Conservation (phyloP, 805 yeast genomes). For the Starmerella bombi region DNA sequence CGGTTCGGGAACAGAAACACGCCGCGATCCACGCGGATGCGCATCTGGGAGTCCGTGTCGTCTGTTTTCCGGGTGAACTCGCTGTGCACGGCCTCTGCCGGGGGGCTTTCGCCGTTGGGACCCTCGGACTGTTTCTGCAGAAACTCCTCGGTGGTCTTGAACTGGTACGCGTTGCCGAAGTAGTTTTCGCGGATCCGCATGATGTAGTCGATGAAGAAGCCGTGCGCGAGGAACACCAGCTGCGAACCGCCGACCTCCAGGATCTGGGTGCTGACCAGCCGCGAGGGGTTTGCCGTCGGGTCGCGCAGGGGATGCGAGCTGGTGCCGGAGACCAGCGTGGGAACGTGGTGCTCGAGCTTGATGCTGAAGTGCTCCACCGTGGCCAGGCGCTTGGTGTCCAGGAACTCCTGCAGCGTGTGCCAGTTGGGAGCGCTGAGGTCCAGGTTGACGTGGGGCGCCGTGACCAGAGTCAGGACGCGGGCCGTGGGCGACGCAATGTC, state of each 20-base stretch:
- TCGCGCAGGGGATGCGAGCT: slow-evolving; percentile 40
- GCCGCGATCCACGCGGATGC: slow-evolving; percentile 59
- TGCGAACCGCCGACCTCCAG: slow-evolving; percentile 53
- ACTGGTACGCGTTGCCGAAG: slow-evolving; percentile 74
- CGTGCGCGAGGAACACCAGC: slow-evolving; percentile 61
- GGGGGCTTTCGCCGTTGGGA: not conserved
- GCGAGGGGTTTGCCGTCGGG: slow-evolving; percentile 24
- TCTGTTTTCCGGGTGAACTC: slow-evolving; percentile 32
- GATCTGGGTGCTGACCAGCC: slow-evolving; percentile 41
- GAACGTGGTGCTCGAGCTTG: slow-evolving; percentile 46
- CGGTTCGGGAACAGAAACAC: slow-evolving; percentile 59
- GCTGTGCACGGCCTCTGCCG: slow-evolving; percentile 8
- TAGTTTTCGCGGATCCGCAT: slow-evolving; percentile 74
- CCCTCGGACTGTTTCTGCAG: slow-evolving; percentile 4
- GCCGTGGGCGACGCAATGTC: slow-evolving; percentile 24
- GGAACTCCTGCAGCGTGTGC: slow-evolving; percentile 71
- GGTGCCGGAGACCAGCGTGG: slow-evolving; percentile 35
- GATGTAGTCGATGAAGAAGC: slow-evolving; percentile 62
- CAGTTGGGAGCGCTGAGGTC: slow-evolving; percentile 74
- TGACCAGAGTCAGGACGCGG: slow-evolving; percentile 17
- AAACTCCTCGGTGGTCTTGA: slow-evolving; percentile 77
- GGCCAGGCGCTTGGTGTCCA: slow-evolving; percentile 52
- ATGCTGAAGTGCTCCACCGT: slow-evolving; percentile 47
- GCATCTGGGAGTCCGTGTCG: slow-evolving; percentile 65
- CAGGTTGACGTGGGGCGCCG: slow-evolving; percentile 46